Evolutionary conservation across 108 stramenopile genomes (phyloP), one percentile per base, ranked within the genome.

Genomic region (Nannochloropsis gaditana): DNA sequence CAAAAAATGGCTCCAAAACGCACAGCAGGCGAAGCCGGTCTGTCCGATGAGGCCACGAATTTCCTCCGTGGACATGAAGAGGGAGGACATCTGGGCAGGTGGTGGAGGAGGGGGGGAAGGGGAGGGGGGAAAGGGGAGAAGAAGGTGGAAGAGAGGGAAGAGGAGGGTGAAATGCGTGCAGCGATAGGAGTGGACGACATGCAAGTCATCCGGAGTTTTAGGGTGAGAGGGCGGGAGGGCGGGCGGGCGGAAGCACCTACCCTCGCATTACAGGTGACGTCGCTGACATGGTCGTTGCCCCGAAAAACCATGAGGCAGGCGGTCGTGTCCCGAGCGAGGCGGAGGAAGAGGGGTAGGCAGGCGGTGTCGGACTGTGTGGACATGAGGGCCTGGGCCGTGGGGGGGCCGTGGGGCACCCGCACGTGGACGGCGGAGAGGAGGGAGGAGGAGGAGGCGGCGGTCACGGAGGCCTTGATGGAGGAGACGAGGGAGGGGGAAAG

Each of bases 21-120:
- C 59, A n/a, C 59, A 4, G 59, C 59, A 73, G 59, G 59, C 59
- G 6, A 73, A 73, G 5, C 59, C 59, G 19, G 59, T 73, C 59
- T 73, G 59, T n/a, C 19, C 15, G 59, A 15, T 5, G 2, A 73
- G 59, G 6, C 59, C 59, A 0, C n/a, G 59, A 15, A 73, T n/a
- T n/a, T 73, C 59, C 59, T 73, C 19, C 59, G 59, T 73, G 59
- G 59, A 73, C 59, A 73, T 73, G 59, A 73, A 73, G 59, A 73
- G 59, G 59, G 59, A 73, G 59, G 59, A 73, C 59, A 73, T 73
- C 59, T 73, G n/a, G 59, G 8, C 15, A 6, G 59, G 59, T 2
- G 59, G 31, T 31, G 59, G 59, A 73, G 59, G 59, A n/a, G n/a
- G 59, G 59, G 59, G n/a, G 11, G 15, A 50, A 15, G 10, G 47